Conservation (phyloP, 805 yeast genomes). For the Kodamaea nitidulidarum region DNA sequence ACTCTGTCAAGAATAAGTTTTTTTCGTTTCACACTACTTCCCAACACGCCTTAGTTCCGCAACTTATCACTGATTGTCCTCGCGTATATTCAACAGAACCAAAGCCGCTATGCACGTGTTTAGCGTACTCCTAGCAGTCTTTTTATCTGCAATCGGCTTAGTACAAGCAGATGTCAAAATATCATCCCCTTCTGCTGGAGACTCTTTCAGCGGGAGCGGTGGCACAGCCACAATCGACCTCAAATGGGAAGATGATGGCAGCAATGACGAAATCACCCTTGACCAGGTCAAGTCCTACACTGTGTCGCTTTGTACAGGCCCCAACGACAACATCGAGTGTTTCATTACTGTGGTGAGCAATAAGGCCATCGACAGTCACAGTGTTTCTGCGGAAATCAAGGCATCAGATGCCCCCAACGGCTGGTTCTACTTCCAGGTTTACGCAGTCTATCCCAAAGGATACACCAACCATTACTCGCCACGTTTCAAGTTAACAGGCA, state of each 20-base stretch:
- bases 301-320: conserved; percentile 66
- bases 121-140: conserved; percentile 4
- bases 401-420: conserved; percentile 57
- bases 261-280: conserved; percentile 44
- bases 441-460: conserved; percentile 37
- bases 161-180: conserved; percentile 48
- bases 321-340: conserved; percentile 45
- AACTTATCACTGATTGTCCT: too few relatives aligned
- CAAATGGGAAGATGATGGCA: conserved; percentile 55
- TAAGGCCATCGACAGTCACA: conserved; percentile 15
- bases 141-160: conserved; percentile 1
- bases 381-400: conserved; percentile 42
- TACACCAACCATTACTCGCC: conserved; percentile 61
- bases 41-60: too few relatives aligned
- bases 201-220: conserved; percentile 34
- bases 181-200: conserved; percentile 39
- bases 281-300: conserved; percentile 43
- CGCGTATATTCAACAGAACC: too few relatives aligned
- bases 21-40: too few relatives aligned
- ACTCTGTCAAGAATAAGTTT: too few relatives aligned
- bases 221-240: conserved; percentile 31
- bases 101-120: conserved; percentile 1
- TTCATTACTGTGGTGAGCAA: conserved; percentile 25
- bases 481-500: conserved; percentile 61
- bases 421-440: conserved; percentile 66